These are phyloP conservation scores for Scheffersomyces stipitis DNA, from an alignment of 805 yeast species.

Conservation along the genomic window DNA sequence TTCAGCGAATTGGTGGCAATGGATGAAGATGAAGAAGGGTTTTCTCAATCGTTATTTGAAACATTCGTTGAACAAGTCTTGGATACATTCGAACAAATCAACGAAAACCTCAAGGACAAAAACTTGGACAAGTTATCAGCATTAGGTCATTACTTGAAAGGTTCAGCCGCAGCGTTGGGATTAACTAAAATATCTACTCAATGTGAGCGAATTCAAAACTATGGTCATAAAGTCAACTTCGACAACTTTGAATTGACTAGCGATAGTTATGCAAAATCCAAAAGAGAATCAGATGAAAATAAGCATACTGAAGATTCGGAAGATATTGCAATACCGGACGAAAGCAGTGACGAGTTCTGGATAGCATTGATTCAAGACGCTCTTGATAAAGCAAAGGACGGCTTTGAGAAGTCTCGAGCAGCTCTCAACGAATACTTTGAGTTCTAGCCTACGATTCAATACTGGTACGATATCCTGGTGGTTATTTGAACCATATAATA, in stretches of 20 bases:
- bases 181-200: slow-evolving; percentile 75
- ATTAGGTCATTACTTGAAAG: slow-evolving; percentile 91
- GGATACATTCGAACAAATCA: slow-evolving; percentile 74
- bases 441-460: too few relatives aligned
- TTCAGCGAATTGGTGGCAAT: slow-evolving; percentile 84
- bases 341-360: slow-evolving; percentile 35
- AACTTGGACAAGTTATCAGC: slow-evolving; percentile 62
- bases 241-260: slow-evolving; percentile 32
- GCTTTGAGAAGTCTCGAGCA: slow-evolving; percentile 49
- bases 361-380: slow-evolving; percentile 52
- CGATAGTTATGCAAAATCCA: slow-evolving; percentile 33
- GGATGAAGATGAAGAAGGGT: slow-evolving; percentile 97
- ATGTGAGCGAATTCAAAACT: slow-evolving; percentile 92
- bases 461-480: too few relatives aligned
- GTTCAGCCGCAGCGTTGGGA: slow-evolving; percentile 94
- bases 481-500: too few relatives aligned
- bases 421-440: slow-evolving; percentile 56
- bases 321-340: slow-evolving; percentile 10
- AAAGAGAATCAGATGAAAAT: slow-evolving; percentile 15
- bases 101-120: slow-evolving; percentile 47
- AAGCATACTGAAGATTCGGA: slow-evolving; percentile 11
- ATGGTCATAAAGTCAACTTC: slow-evolving; percentile 58
- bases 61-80: slow-evolving; percentile 89
- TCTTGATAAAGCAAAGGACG: slow-evolving; percentile 48
- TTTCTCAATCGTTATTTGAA: slow-evolving; percentile 71